Base-by-base conservation (phyloP, 1,139 yeast species). In the Blastobotrys arbuscula region DNA sequence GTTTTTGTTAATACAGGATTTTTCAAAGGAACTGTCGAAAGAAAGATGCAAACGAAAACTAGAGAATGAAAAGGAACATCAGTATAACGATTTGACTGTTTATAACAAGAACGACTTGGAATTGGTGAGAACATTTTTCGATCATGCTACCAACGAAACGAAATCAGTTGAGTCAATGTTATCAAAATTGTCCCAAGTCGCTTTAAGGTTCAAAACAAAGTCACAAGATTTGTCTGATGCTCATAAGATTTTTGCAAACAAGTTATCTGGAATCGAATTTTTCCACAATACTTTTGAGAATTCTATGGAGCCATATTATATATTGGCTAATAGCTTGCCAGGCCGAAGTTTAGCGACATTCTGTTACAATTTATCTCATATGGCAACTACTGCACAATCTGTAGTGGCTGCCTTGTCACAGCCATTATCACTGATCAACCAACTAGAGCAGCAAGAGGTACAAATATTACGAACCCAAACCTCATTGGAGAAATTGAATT, bases 1-100 rank as follows among this genome's bases (percentile, higher is more conserved):
- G 51, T 77, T 77, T 55, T 59, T 78, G 24, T 59, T 70, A 2
- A 61, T 68, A 3, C 69, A 70, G 15, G 70, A 67, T 7, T 55
- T 71, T 31, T 59, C 68, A 42, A 68, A 62, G 40, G 61, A 62
- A 50, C 63, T 59, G 37, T 49, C 63, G 21, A 57, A 68, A 15
- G 70, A 69, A 44, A 55, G 66, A 41, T 61, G 73, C 21, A 58
- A 66, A 39, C 44, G 62, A 3, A 67, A 67, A 50, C 53, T 64
- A 19, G 64, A 67, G 42, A 63, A 61, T 41, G 55, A 60, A 26
- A 60, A 59, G 39, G 77, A 62, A 64, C 50, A 51, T 34, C 62
- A 62, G 35, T 55, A 55, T 44, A 67, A 62, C 36, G 61, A 57
- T 31, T 33, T 53, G 36, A 55, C 54, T 21, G 52, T 59, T 12